Conservation (phyloP, 2,329 filamentous ascomycete genomes). For the Claviceps pazoutovae region DNA sequence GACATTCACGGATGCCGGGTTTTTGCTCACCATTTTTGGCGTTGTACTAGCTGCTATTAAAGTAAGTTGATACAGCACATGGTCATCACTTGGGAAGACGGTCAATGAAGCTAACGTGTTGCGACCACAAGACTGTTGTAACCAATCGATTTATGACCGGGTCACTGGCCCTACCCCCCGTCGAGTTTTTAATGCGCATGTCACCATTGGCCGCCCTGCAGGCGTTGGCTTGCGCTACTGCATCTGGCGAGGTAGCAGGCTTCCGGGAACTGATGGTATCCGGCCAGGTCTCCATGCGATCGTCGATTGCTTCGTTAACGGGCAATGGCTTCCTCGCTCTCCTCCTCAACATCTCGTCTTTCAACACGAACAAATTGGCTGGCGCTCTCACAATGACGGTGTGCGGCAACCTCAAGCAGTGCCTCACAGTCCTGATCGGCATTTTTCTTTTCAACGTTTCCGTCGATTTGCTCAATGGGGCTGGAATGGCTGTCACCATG, state of each 20-base stretch:
- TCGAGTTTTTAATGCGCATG: constrained; percentile 50
- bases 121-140: constrained; percentile 32
- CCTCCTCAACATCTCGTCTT: constrained; percentile 41
- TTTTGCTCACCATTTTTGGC: constrained; percentile 39
- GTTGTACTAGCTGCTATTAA: constrained; percentile 42
- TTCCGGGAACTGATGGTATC: constrained; percentile 24
- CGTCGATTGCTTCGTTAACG: constrained; percentile 27
- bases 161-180: constrained; percentile 38
- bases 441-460: constrained; percentile 38
- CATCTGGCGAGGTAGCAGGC: constrained; percentile 36
- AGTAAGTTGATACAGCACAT: constrained; percentile 16
- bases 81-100: not conserved
- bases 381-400: constrained; percentile 47
- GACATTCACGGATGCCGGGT: constrained; percentile 44
- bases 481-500: constrained; percentile 41
- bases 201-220: constrained; percentile 45
- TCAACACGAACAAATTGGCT: constrained; percentile 43
- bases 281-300: constrained; percentile 20
- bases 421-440: constrained; percentile 39
- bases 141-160: constrained; percentile 53
- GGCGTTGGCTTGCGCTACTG: constrained; percentile 35
- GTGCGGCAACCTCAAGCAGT: constrained; percentile 45
- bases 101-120: not conserved
- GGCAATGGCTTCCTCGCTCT: constrained; percentile 42
- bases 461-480: constrained; percentile 37